Percentiles rank a stretch among this genome's conserved stretches.
phyloP scores from a whole-genome alignment of 352 stramenopile genomes.

The Plasmopara viticola region DNA sequence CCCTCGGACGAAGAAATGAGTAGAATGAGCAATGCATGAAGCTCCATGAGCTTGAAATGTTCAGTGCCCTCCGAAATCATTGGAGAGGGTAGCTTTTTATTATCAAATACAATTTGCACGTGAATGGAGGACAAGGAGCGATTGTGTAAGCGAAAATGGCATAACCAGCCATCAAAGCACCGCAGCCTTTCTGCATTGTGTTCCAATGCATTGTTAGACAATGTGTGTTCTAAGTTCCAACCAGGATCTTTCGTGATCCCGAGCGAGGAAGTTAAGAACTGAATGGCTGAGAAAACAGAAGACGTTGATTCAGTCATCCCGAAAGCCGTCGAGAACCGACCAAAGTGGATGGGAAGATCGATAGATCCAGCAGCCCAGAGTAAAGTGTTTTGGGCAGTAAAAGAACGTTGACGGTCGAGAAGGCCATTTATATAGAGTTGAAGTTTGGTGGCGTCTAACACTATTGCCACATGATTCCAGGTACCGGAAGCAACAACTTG shows the following conservation, averaged over 20 bases:
- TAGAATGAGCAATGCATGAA: constrained; percentile 37
- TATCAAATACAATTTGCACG: constrained; percentile 86
- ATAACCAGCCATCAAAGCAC: constrained; percentile 79
- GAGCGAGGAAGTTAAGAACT: constrained; percentile 18
- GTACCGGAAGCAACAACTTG: constrained; percentile 41
- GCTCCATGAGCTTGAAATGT: constrained; percentile 23
- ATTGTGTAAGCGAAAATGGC: constrained; percentile 86
- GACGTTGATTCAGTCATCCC: neutral
- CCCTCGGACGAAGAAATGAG: constrained; percentile 50
- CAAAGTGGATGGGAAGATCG: constrained; percentile 53
- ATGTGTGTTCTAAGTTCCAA: constrained; percentile 8
- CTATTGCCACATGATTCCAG: constrained; percentile 85
- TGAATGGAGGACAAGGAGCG: constrained; percentile 89
- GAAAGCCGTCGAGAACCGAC: constrained; percentile 14
- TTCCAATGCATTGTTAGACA: constrained; percentile 6
- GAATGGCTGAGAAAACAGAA: constrained; percentile 10
- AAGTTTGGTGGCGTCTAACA: constrained; percentile 82
- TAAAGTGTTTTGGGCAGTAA: constrained; percentile 29
- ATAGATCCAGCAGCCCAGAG: constrained; percentile 26
- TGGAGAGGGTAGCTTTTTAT: constrained; percentile 30
- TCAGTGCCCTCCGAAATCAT: neutral
- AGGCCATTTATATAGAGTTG: constrained; percentile 88
- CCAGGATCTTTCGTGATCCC: constrained; percentile 10
- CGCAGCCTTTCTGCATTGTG: constrained; percentile 14
- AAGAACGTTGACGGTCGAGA: constrained; percentile 74